A percentile compares a stretch with the other conserved stretches of the same genome.
Evolutionary conservation across 2,329 filamentous ascomycete species (phyloP).

Genomic region (Aspergillus quadrilineatus): DNA sequence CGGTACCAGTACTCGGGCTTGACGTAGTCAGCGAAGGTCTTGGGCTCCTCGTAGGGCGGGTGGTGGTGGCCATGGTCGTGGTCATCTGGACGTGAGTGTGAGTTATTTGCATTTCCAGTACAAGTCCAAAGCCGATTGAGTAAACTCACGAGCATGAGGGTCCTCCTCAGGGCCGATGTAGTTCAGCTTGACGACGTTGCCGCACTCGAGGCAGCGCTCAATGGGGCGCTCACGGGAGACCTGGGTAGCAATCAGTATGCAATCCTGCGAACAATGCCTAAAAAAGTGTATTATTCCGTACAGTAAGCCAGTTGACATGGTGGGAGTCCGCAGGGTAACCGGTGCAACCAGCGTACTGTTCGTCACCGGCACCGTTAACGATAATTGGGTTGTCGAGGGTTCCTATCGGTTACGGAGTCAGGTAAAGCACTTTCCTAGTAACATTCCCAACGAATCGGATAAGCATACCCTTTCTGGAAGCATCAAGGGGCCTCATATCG

Average conservation of each 20-base stretch:
- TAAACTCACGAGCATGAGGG: conserved; percentile 54
- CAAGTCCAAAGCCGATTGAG: background rate
- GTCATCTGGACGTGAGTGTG: background rate
- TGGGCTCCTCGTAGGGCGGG: conserved; percentile 72
- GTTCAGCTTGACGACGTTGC: conserved; percentile 96
- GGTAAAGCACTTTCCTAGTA: background rate
- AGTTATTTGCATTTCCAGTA: conserved; percentile 9
- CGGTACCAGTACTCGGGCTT: conserved; percentile 88
- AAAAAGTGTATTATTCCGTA: conserved; percentile 47
- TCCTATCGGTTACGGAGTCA: conserved; percentile 51
- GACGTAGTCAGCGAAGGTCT: conserved; percentile 95
- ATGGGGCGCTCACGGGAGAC: conserved; percentile 85
- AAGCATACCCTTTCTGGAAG: conserved; percentile 74
- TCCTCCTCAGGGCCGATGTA: conserved; percentile 84
- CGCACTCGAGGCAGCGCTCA: conserved; percentile 95
- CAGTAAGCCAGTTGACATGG: conserved; percentile 83
- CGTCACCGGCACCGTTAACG: conserved; percentile 87
- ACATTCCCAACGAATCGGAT: conserved; percentile 2
- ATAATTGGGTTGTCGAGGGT: conserved; percentile 87
- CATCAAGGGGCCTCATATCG: conserved; percentile 95
- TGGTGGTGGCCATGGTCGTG: conserved; percentile 42
- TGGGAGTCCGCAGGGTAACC: conserved; percentile 92
- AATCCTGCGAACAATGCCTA: conserved; percentile 16
- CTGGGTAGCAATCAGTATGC: conserved; percentile 44
- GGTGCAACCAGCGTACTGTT: conserved; percentile 97